A percentile compares a stretch with the other conserved stretches of the same genome.
Conservation (phyloP, 352 stramenopile species). For the Hyaloperonospora brassicae region DNA sequence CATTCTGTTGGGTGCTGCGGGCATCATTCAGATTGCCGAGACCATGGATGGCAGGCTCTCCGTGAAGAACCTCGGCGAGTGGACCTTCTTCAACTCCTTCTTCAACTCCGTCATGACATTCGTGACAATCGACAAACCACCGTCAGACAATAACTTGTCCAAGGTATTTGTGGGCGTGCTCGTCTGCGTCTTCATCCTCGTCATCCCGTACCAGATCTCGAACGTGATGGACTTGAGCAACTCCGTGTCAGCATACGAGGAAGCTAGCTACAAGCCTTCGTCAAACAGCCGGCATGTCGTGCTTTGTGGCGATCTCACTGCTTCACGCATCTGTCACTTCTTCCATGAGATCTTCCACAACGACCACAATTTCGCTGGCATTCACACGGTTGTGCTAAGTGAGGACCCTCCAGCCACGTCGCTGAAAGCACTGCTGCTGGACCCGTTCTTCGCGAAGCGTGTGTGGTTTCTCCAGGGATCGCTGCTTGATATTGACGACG, state of each 20-base stretch:
- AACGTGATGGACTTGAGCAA: conserved; percentile 74
- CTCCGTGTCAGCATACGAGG: conserved; percentile 64
- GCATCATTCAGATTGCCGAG: conserved; percentile 81
- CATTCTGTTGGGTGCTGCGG: conserved; percentile 65
- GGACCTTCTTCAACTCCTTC: conserved; percentile 85
- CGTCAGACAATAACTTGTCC: conserved; percentile 71
- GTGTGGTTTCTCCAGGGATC: conserved; percentile 77
- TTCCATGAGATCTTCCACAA: conserved; percentile 85
- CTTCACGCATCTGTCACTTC: conserved; percentile 76
- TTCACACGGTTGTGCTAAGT: conserved; percentile 69
- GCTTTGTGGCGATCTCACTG: conserved; percentile 74
- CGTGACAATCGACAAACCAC: conserved; percentile 78
- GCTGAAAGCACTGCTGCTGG: conserved; percentile 67
- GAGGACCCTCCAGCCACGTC: conserved; percentile 69
- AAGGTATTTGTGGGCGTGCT: conserved; percentile 78
- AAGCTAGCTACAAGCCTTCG: conserved; percentile 64
- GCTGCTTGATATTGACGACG: conserved; percentile 72
- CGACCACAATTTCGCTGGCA: conserved; percentile 74
- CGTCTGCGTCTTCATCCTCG: conserved; percentile 77
- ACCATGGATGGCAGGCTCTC: conserved; percentile 50
- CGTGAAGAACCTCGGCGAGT: conserved; percentile 61
- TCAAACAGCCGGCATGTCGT: conserved; percentile 60
- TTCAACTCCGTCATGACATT: conserved; percentile 87
- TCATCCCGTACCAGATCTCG: conserved; percentile 81
- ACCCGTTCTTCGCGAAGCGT: conserved; percentile 81